A percentile compares a stretch with the other conserved stretches of the same genome.
These are phyloP conservation scores for Coemansia sp. DNA, from an alignment of 192 early-diverging fungal genomes.

Conservation along the genomic window DNA sequence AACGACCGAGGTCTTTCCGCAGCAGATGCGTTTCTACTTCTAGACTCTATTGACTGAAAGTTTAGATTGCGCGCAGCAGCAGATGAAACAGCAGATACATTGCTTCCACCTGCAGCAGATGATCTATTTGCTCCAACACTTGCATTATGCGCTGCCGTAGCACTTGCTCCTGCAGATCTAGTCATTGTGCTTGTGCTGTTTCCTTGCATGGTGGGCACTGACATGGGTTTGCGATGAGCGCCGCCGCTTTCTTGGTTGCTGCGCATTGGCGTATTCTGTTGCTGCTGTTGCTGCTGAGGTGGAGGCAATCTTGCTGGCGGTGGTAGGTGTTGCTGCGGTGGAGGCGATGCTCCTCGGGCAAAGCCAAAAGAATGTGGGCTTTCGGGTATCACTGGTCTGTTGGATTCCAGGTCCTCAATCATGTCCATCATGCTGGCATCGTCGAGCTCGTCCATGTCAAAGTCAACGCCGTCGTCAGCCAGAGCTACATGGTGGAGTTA, in stretches of 20 bases:
- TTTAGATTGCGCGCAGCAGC: slow-evolving; percentile 2
- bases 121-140: background rate
- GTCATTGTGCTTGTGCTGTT: too few relatives aligned
- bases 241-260: background rate
- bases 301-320: too few relatives aligned
- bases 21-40: too few relatives aligned
- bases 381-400: slow-evolving; percentile 37
- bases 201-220: too few relatives aligned
- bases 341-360: background rate
- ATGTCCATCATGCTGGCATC: slow-evolving; percentile 24
- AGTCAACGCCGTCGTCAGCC: slow-evolving; percentile 16
- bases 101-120: background rate
- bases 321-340: slow-evolving; percentile 1
- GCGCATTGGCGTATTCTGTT: slow-evolving; percentile 1
- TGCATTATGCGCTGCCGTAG: background rate
- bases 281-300: background rate
- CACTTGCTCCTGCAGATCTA: too few relatives aligned
- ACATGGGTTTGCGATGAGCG: background rate
- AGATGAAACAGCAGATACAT: too few relatives aligned
- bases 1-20: slow-evolving; percentile 2
- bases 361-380: slow-evolving; percentile 15
- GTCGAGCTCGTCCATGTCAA: slow-evolving; percentile 38
- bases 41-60: too few relatives aligned
- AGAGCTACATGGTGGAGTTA: background rate
- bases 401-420: slow-evolving; percentile 31